Base-by-base conservation (phyloP, 2,329 filamentous ascomycete genomes). In the Penicillium oxalicum region DNA sequence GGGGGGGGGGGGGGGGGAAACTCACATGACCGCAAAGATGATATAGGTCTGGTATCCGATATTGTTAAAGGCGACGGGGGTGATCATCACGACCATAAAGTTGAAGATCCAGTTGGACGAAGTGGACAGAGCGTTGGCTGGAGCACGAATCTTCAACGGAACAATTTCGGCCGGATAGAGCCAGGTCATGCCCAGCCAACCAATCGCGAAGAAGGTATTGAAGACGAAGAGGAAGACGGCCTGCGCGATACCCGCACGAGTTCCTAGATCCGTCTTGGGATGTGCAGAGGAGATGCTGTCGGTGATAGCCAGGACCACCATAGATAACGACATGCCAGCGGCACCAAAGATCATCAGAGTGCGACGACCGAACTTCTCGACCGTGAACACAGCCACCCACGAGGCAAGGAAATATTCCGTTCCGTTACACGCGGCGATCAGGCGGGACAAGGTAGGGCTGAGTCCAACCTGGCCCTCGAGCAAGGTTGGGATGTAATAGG, bases 331-430 rank as follows among this genome's bases (percentile, higher is more conserved):
- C 70, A 83, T 81, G 0, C 81, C 81, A 27, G 77, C 66, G 0
- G 80, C 79, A 41, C 84, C 84, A 55, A 86, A 80, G 6, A 88
- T 69, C 83, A 89, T 87, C 49, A 88, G 76, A 61, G 80, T 79
- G 13, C 85, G 77, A 27, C 86, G 70, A 12, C 74, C 74, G 40
- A 75, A 63, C 47, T 66, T 71, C 53, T 77, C 74, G 44, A 77
- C 70, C 4, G 70, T 70, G 50, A 74, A 74, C 25, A 77, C 67
- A 6, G 74, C 68, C 29, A 77, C 64, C 63, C 67, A 73, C 1
- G 72, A 75, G 4, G 73, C 72, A 9, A 74, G 35, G 49, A 77
- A 76, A 59, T 77, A 77, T 45, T 75, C 73, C 1, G 73, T 77
- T 9, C 74, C 74, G 55, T 75, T 76, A 51, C 64, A 67, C 3